phyloP scores from a whole-genome alignment of 768 basidiomycete species.

The Boletellus ananas region DNA sequence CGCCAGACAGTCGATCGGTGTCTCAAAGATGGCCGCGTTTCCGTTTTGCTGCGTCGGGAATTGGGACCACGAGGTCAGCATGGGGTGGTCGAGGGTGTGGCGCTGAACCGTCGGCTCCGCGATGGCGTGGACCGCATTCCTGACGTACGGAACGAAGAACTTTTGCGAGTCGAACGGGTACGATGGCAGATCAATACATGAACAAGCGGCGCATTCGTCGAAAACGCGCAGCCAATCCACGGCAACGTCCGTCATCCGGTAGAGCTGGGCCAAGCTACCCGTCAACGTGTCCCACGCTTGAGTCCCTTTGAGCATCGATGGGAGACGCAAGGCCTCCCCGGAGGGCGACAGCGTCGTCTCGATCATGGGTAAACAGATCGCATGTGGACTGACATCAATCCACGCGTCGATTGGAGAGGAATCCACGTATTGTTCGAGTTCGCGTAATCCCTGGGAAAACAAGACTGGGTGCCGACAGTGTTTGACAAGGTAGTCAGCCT shows the following conservation, averaged over 20 bases:
- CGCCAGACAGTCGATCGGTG: slow-evolving; percentile 43
- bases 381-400: slow-evolving; percentile 69
- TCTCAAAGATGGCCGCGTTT: slow-evolving; percentile 49
- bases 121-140: slow-evolving; percentile 8
- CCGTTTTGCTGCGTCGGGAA: slow-evolving; percentile 34
- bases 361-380: slow-evolving; percentile 55
- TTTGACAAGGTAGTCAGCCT: slow-evolving; percentile 49
- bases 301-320: slow-evolving; percentile 46
- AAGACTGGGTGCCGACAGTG: slow-evolving; percentile 57
- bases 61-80: slow-evolving; percentile 42
- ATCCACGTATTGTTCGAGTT: slow-evolving; percentile 31
- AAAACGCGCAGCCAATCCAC: slow-evolving; percentile 59
- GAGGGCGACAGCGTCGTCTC: slow-evolving; percentile 28
- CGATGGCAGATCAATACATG: slow-evolving; percentile 52
- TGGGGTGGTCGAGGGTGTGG: slow-evolving; percentile 28
- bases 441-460: slow-evolving; percentile 49
- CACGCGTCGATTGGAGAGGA: slow-evolving; percentile 40
- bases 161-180: slow-evolving; percentile 58
- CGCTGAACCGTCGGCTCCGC: slow-evolving; percentile 1
- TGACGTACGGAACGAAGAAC: slow-evolving; percentile 55
- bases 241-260: slow-evolving; percentile 31
- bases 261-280: slow-evolving; percentile 46
- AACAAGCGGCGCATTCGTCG: slow-evolving; percentile 37
- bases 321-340: slow-evolving; percentile 39
- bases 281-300: slow-evolving; percentile 45